Evolutionary conservation across 176 grass and related monocot genomes (phyloP).

Genomic region (Rhipidocladum racemiflorum): DNA sequence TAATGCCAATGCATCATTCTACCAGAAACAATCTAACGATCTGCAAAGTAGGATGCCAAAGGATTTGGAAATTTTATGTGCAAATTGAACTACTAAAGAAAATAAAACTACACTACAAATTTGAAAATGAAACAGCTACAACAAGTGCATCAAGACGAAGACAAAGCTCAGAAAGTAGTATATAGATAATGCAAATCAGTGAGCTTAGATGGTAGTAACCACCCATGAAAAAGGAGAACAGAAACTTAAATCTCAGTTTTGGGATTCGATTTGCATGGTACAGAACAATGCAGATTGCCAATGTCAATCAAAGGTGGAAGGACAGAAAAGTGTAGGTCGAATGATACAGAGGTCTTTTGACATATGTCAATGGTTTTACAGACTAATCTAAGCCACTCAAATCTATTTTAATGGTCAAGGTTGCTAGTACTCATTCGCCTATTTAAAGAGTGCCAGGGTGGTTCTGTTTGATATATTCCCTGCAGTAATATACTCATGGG

Average conservation of each 20-base stretch:
- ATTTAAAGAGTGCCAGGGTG: neutral
- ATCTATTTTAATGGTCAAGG: neutral
- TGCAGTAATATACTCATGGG: neutral
- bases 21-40: neutral
- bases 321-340: neutral
- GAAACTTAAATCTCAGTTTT: neutral
- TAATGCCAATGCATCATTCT: constrained; percentile 5
- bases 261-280: neutral
- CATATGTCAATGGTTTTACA: neutral
- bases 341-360: neutral
- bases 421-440: neutral
- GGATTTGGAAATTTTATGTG: neutral
- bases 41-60: neutral
- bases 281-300: neutral
- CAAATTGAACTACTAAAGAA: neutral
- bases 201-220: neutral
- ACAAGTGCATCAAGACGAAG: neutral
- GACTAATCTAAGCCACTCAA: neutral
- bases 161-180: neutral
- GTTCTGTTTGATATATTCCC: neutral
- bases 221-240: neutral
- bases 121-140: neutral
- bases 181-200: neutral
- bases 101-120: neutral
- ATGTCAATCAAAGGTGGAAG: neutral